Base-by-base conservation (phyloP, 2,329 filamentous ascomycete genomes). In the Aspergillus tubingensis region DNA sequence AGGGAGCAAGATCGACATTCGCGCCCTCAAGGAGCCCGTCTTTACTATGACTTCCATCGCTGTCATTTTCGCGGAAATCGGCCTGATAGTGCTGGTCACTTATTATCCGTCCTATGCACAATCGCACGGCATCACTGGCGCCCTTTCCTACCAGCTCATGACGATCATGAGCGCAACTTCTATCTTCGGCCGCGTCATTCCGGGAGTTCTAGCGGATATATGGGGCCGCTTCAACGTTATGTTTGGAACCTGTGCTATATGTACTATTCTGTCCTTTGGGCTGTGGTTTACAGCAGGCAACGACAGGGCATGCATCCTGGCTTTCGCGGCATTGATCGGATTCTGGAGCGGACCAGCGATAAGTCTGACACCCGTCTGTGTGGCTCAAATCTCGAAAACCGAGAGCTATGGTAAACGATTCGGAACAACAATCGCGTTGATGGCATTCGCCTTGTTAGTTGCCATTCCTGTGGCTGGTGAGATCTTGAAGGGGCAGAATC, bases 351-450 rank as follows among this genome's bases (percentile, higher is more conserved):
- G 71, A 5, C 57, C 70, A 8, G 65, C 64, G 5, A 67, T 73
- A 21, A 70, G 67, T 27, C 57, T 74, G 11, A 64, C 69, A 2
- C 72, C 72, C 8, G 70, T 72, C 5, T 73, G 70, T 55, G 63
- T 74, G 7, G 63, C 65, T 4, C 71, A 74, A 44, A 61, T 74
- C 4, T 74, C 67, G 27, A 59, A 61, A 25, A 71, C 67, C 1
- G 66, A 69, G 32, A 67, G 72, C 13, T 71, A 65, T 58, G 69
- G 70, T 3, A 68, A 64, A 39, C 59, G 65, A n/a, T 67, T 65
- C 57, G 68, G 67, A 25, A 69, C 67, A 10, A 62, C 62, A 4
- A 68, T 57, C 58, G 57, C 56, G 2, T 15, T 70, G 3, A 52
- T 65, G 6, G 61, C 64, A 3, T 27, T 68, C 10, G 61, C 62